phyloP scores from a whole-genome alignment of 2,329 filamentous ascomycete genomes.

The Cordyceps tenuipes region DNA sequence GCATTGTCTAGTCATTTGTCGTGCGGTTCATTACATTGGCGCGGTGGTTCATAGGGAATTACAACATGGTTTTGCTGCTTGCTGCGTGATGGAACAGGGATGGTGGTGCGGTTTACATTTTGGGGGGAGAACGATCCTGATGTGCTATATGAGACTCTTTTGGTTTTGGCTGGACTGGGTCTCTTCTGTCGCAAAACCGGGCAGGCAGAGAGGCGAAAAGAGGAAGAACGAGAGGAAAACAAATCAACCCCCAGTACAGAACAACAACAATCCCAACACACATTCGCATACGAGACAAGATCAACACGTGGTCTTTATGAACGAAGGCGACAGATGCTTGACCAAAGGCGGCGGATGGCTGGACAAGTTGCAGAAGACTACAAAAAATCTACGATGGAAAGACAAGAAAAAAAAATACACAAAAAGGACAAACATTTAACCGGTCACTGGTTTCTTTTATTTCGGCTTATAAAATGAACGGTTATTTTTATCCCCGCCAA shows the following conservation, averaged over 20 bases:
- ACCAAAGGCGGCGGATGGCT: not conserved
- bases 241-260: conserved; percentile 11
- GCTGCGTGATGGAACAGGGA: not conserved
- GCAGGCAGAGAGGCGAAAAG: not conserved
- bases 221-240: conserved; percentile 12
- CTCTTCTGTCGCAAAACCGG: not conserved
- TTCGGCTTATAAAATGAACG: conserved; percentile 10
- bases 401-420: conserved; percentile 9
- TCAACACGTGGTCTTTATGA: not conserved
- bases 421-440: conserved; percentile 11
- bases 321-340: not conserved
- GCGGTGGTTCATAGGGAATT: conserved; percentile 43
- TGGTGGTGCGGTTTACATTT: not conserved
- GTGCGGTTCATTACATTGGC: conserved; percentile 47
- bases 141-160: conserved; percentile 9
- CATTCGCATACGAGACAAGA: conserved; percentile 3
- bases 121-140: conserved; percentile 4
- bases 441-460: conserved; percentile 10
- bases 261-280: conserved; percentile 11
- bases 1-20: conserved; percentile 38
- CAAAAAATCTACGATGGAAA: conserved; percentile 7
- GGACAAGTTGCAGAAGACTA: not conserved
- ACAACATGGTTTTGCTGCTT: conserved; percentile 32
- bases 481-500: conserved; percentile 6
- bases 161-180: not conserved